Base-by-base conservation (phyloP, 2,329 filamentous ascomycete species). In the Zymoseptoria pseudotritici region DNA sequence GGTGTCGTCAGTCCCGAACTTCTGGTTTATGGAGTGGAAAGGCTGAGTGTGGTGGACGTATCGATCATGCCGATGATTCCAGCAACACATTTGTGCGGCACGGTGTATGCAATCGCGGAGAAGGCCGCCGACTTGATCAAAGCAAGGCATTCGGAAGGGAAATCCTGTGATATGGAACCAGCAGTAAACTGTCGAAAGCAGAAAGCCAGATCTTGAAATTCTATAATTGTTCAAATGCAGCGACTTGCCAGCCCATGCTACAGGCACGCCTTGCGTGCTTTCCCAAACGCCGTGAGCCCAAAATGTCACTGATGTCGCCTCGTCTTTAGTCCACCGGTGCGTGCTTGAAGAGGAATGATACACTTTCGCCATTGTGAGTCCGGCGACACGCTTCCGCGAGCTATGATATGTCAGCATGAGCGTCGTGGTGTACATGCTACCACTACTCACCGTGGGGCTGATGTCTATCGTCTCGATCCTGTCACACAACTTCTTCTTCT, bases 391-490 rank as follows among this genome's bases (percentile, higher is more conserved):
- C 86, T 76, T 87, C 86, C n/a, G 85, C 86, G 60, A 89, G 78
- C 72, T 50, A 20, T 13, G 50, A 55, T 5, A 22, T 20, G 46
- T 53, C 17, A 57, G 42, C 24, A 24, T 4, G 26, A 50, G 11
- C 13, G n/a, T 26, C 56, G 17, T 17, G 19, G 50, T 9, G 49
- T n/a, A 7, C 17, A 20, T 20, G 26, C 26, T 29, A 29, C 26
- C 10, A 29, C 8, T 22, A 74, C 77, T 74, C 65, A 79, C 77
- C 42, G 91, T 96, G 50, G 90, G 88, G 69, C 88, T 91, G 68
- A 97, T 90, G 75, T 97, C 92, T 73, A 97, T 96, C 59, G 92
- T 92, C 76, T 91, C 87, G 64, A 97, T 84, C 75, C 89, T 88
- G 60, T 86, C 82, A 76, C 92, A 95, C 50, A 82, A 77, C 71